Evolutionary conservation across 1,284 basidiomycete species (phyloP), one percentile per base, ranked within the genome.

Genomic region (Fomes fomentarius): DNA sequence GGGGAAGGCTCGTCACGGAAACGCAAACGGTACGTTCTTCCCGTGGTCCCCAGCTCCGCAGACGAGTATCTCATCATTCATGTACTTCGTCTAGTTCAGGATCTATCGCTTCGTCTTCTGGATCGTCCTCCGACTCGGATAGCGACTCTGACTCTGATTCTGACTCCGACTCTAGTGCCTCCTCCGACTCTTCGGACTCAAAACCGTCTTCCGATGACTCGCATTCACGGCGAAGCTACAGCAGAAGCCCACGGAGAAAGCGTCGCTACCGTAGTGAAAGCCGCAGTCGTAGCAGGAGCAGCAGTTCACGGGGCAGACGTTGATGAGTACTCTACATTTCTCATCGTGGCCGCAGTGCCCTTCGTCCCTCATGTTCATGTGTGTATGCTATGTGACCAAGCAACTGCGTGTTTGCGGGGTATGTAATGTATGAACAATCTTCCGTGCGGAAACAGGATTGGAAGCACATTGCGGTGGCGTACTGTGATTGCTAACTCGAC

Each of bases 1-100:
- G 60, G 72, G 63, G 74, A 71, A 61, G 62, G 63, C 28, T 69
- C 77, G 35, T 76, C 70, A 54, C 87, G 84, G 69, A 81, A 76
- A 58, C 68, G 74, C 21, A 78, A 75, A 71, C 78, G 80, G 85
- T 86, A 54, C 49, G 78, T 17, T 30, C 19, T 22, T 11, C 25
- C 22, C 17, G 10, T 9, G 11, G 11, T 17, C 24, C 54, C 28
- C 41, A 63, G 24, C 17, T 22, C 12, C 11, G 35, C 19, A 25
- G 22, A 19, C 31, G 46, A 42, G 22, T 53, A 50, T 14, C 30
- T 25, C 31, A 50, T 40, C 43, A 25, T 54, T 31, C 54, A 38
- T 19, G 46, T 62, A n/a, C n/a, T n/a, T n/a, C n/a, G 9, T 58
- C 65, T 8, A 58, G 63, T 24, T 70, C 69, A 11, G 39, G 46